Evolutionary conservation across 352 stramenopile species (phyloP).

Genomic region (Pythium monospermum): DNA sequence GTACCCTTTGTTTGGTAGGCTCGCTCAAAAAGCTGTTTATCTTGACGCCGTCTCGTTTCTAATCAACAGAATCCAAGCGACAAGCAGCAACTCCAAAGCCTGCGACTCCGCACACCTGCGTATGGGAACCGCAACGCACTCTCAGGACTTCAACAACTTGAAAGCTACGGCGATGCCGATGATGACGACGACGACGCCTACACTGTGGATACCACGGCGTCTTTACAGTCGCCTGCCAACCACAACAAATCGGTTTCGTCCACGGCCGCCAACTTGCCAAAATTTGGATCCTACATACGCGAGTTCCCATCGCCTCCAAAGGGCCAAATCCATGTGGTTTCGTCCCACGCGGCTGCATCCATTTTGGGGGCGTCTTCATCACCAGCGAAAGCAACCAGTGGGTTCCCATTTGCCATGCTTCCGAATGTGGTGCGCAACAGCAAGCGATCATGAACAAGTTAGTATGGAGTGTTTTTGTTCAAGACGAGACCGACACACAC

Average conservation of each 20-base stretch:
- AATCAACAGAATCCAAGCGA: conserved; percentile 20
- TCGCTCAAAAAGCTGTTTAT: no score
- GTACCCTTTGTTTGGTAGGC: no score
- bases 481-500: no score
- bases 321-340: conserved; percentile 32
- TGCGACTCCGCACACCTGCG: conserved; percentile 35
- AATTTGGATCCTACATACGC: conserved; percentile 32
- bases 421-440: conserved; percentile 27
- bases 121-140: conserved; percentile 13
- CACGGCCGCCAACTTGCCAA: conserved; percentile 17
- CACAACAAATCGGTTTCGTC: background rate
- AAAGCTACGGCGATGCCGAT: background rate
- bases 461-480: no score
- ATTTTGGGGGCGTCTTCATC: conserved; percentile 1
- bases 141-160: background rate
- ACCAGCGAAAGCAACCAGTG: background rate
- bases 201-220: background rate
- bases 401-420: conserved; percentile 23
- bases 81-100: conserved; percentile 24
- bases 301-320: conserved; percentile 40
- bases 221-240: conserved; percentile 5
- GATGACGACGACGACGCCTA: conserved; percentile 6
- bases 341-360: conserved; percentile 2
- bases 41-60: background rate
- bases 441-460: conserved; percentile 54